Base-by-base conservation (phyloP, 306 rosid species). In the Lotus japonicus region DNA sequence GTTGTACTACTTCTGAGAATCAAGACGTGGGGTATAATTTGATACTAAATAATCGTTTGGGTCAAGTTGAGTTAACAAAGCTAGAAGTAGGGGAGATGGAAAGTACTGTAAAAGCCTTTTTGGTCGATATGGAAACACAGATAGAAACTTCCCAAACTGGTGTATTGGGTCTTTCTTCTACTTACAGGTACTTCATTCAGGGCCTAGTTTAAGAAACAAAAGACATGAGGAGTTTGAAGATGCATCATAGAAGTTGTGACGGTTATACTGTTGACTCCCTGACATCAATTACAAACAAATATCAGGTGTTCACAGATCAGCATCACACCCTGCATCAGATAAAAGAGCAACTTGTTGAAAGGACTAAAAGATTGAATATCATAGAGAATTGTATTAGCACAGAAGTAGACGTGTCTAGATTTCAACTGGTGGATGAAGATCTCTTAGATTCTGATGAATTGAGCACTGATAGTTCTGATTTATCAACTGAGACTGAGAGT, bases 381-480 rank as follows among this genome's bases (percentile, higher is more conserved):
- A 79, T 85, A 45, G 83, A 88, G 71, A 84, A 79, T 60, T 79
- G 52, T 58, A 45, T 86, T 36, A 59, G 59, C 68, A 39, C 56
- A 63, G 74, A 81, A 58, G 70, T 39, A 74, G 69, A 79, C 53
- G 49, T 54, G 42, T 72, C 54, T 33, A 76, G 70, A 18, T 64
- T 70, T 72, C 71, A 68, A 61, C 51, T 64, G 36, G 67, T 21
- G 28, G 66, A 72, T 45, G 81, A 66, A 54, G 79, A 82, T 60
- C n/a, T n/a, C n/a, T n/a, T n/a, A n/a, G 81, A 78, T 78, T 82
- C 75, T 50, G 94, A 84, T 80, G 80, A 77, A 42, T 83, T 73
- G 77, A 86, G 84, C 60, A 38, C 80, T 46, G 97, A 84, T 73
- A 78, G 79, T 74, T 83, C 87, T 46, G 94, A 82, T 63, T 58